Evolutionary conservation across 768 basidiomycete genomes (phyloP), one percentile per base, ranked within the genome.

Genomic region (Hirschioporus abietinus): DNA sequence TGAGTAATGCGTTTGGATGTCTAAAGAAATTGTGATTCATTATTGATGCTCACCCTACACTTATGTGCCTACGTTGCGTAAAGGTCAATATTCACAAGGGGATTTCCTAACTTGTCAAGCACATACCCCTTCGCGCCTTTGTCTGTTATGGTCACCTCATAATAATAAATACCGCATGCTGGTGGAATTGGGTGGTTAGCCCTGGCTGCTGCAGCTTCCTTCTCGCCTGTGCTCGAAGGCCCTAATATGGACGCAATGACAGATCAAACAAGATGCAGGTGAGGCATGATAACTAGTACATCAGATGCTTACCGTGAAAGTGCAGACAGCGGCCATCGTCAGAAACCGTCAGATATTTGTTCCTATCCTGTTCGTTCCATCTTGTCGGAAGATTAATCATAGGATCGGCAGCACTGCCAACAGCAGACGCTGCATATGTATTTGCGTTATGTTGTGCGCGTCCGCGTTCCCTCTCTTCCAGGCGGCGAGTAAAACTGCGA

Each of bases 101-200:
- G 27, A 58, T 62, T 12, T 2, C 60, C 34, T 4, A 63, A 65
- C 17, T 66, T 26, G 42, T 6, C 61, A 52, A 60, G 15, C 67
- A 77, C 86, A 74, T 71, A 90, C 94, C 92, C 94, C 75, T 90
- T 92, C 58, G 84, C 81, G 12, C 91, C 90, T 72, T 92, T 92
- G 74, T 90, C 87, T 7, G 90, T 74, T 60, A 99, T 86, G 71
- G 91, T 87, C 6, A 95, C 87, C 79, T 99, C 96, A 74, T 90
- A 99, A 76, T 99, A 99, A 74, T 93, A 96, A 65, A 99, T 88
- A 25, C 96, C 97, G 71, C 92, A 92, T 12, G 90, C 88, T 0
- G 89, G 82, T 1, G 96, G 96, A 62, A 96, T 90, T 0, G 90
- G 85, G 69, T 86, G 79, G 59, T 84, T 85, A 0, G 96, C 88